These are phyloP conservation scores for Cornus florida DNA, from an alignment of 148 eudicot species.

Conservation along the genomic window DNA sequence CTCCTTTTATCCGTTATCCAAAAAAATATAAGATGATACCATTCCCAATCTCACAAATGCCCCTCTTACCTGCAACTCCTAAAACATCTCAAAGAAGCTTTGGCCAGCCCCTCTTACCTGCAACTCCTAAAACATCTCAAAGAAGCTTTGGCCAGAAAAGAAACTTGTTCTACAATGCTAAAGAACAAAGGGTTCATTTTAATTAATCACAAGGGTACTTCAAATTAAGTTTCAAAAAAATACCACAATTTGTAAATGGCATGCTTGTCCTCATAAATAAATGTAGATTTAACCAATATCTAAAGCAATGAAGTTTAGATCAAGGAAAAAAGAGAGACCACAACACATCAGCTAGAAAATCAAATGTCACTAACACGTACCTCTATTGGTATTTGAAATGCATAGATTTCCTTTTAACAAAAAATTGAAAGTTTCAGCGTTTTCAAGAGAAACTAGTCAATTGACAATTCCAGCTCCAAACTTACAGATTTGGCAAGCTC, in stretches of 20 bases:
- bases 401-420: neutral
- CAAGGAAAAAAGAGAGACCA: neutral
- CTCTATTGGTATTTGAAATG: neutral
- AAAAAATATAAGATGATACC: too few relatives aligned
- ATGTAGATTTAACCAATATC: neutral
- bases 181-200: neutral
- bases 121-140: neutral
- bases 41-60: neutral
- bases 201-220: neutral
- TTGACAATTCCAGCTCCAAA: slow-evolving; percentile 9
- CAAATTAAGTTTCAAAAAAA: neutral
- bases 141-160: neutral
- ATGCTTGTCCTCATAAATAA: neutral
- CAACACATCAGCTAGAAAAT: neutral
- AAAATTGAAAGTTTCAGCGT: neutral
- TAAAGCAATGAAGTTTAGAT: too few relatives aligned
- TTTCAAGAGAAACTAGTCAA: neutral
- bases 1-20: too few relatives aligned
- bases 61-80: neutral
- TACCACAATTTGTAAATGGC: neutral
- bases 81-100: neutral
- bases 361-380: neutral
- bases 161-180: neutral
- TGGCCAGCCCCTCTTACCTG: neutral
- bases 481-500: slow-evolving; percentile 79